Evolutionary conservation across 1,139 yeast genomes (phyloP).

Genomic region (Lodderomyces margitis): DNA sequence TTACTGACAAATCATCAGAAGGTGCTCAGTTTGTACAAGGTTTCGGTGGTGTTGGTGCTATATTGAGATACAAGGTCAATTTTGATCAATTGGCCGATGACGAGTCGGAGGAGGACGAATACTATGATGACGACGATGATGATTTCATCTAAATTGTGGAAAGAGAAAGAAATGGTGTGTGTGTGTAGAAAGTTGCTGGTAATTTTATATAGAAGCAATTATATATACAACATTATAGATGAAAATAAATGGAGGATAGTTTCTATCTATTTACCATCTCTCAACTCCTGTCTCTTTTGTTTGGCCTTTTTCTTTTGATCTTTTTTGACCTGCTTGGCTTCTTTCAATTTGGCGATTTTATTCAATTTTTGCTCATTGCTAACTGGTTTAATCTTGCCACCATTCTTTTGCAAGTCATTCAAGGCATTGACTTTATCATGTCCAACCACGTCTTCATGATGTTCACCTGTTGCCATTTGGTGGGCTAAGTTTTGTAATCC

Average conservation of each 20-base stretch:
- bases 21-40: slow-evolving; percentile 98
- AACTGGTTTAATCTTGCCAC: slow-evolving; percentile 17
- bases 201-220: background rate
- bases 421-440: slow-evolving; percentile 69
- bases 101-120: slow-evolving; percentile 82
- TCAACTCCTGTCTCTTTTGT: slow-evolving; percentile 5
- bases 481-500: slow-evolving; percentile 87
- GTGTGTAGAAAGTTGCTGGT: background rate
- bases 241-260: background rate
- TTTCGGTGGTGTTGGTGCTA: slow-evolving; percentile 98
- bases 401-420: slow-evolving; percentile 48
- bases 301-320: slow-evolving; percentile 5
- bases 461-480: slow-evolving; percentile 67
- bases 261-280: background rate
- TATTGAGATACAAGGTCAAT: slow-evolving; percentile 93
- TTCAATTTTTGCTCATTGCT: slow-evolving; percentile 14
- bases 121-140: slow-evolving; percentile 68
- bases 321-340: slow-evolving; percentile 5
- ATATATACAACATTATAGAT: background rate
- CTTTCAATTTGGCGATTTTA: slow-evolving; percentile 8
- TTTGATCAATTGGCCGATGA: slow-evolving; percentile 93
- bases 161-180: background rate
- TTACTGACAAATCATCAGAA: slow-evolving; percentile 93
- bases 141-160: slow-evolving; percentile 40
- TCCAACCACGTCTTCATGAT: slow-evolving; percentile 71